phyloP scores from a whole-genome alignment of 345 rosid species.

The Populus ilicifolia region DNA sequence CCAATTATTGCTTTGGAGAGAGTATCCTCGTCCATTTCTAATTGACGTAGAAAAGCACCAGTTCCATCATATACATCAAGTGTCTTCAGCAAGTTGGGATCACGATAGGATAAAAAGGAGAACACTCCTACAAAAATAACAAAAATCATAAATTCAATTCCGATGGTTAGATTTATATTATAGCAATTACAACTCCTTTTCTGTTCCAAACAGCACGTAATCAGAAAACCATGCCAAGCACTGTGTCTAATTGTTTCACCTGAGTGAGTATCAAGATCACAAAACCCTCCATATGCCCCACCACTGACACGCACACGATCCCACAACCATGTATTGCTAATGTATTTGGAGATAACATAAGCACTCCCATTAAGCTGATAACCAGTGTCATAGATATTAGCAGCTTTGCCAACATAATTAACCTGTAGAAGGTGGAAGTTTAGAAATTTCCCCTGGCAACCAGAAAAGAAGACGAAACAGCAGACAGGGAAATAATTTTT shows the following conservation, averaged over 20 bases:
- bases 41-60: conserved; percentile 69
- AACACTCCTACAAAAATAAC: conserved; percentile 56
- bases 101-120: conserved; percentile 83
- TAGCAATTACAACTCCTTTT: neutral
- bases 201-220: neutral
- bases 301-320: conserved; percentile 95
- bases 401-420: conserved; percentile 95
- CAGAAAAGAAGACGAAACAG: neutral
- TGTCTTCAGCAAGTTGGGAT: conserved; percentile 88
- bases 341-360: conserved; percentile 83
- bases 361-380: conserved; percentile 85
- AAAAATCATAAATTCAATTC: neutral
- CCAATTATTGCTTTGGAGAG: conserved; percentile 93
- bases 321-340: conserved; percentile 96
- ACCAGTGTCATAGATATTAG: conserved; percentile 67
- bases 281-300: conserved; percentile 98
- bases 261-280: conserved; percentile 90
- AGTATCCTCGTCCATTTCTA: conserved; percentile 80
- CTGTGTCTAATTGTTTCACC: conserved; percentile 36
- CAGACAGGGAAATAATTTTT: neutral
- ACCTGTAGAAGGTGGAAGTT: conserved; percentile 48
- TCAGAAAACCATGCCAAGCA: neutral
- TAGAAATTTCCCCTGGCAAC: neutral
- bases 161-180: conserved; percentile 9
- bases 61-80: conserved; percentile 84